Percentiles rank a stretch among this genome's conserved stretches.
Conservation (phyloP, 176 grass and related monocot genomes). For the Pontederia paniculata region DNA sequence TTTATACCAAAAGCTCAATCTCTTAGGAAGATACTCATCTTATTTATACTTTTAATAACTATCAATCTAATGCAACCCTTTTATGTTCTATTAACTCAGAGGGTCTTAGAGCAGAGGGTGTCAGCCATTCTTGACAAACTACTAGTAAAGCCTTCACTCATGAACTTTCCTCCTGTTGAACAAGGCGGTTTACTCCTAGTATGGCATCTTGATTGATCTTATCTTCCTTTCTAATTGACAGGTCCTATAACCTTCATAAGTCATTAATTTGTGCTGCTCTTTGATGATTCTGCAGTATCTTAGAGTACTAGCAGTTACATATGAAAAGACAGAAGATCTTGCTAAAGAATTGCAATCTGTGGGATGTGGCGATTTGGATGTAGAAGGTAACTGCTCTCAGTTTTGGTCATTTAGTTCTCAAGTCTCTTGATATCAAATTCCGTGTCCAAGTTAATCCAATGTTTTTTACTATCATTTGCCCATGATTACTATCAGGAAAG, state of each 20-base stretch:
- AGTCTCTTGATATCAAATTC: conserved; percentile 3
- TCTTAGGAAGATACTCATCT: too few species aligned
- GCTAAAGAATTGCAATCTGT: conserved; percentile 87
- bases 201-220: conserved; percentile 24
- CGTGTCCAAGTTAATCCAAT: too few species aligned
- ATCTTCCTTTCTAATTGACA: conserved; percentile 10
- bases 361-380: conserved; percentile 96
- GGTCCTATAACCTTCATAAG: too few species aligned
- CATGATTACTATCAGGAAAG: too few species aligned
- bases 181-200: conserved; percentile 70
- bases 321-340: conserved; percentile 87
- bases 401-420: conserved; percentile 7
- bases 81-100: conserved; percentile 44
- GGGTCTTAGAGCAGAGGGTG: conserved; percentile 97
- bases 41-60: too few species aligned
- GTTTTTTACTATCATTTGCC: too few species aligned
- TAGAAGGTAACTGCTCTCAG: conserved; percentile 58
- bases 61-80: conserved; percentile 28
- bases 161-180: conserved; percentile 73
- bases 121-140: conserved; percentile 87
- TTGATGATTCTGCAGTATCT: conserved; percentile 64
- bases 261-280: conserved; percentile 14
- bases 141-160: conserved; percentile 79
- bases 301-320: conserved; percentile 82
- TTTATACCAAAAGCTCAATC: too few species aligned